phyloP scores from a whole-genome alignment of 371 early-diverging fungal genomes.

The Rhizopus arrhizus region DNA sequence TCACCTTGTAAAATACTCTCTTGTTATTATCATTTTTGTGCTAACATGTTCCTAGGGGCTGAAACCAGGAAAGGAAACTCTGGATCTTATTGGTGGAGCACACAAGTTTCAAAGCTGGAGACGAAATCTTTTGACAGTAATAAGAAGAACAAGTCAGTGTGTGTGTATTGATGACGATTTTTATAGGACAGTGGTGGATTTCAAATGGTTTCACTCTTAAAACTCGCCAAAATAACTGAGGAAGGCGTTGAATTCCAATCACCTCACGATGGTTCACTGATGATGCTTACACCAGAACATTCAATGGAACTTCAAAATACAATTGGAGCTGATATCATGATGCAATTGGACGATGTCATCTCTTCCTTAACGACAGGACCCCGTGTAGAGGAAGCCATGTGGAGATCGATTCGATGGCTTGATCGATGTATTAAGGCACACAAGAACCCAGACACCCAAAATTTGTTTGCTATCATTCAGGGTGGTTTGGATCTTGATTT shows the following conservation, averaged over 20 bases:
- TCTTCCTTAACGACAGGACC: slow-evolving; percentile 83
- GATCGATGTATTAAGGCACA: slow-evolving; percentile 90
- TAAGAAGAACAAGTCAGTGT: not conserved
- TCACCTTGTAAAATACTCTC: slow-evolving; percentile 63
- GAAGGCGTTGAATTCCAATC: slow-evolving; percentile 92
- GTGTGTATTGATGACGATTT: not conserved
- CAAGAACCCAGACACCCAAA: slow-evolving; percentile 75
- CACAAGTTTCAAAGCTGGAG: slow-evolving; percentile 92
- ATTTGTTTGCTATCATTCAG: slow-evolving; percentile 95
- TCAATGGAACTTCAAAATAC: slow-evolving; percentile 91
- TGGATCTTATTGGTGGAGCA: slow-evolving; percentile 79
- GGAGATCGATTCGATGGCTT: slow-evolving; percentile 93
- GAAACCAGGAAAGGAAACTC: slow-evolving; percentile 74
- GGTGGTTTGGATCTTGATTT: slow-evolving; percentile 85
- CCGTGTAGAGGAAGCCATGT: slow-evolving; percentile 92
- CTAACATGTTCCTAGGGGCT: slow-evolving; percentile 34
- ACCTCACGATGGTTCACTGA: slow-evolving; percentile 79
- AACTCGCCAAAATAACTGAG: slow-evolving; percentile 86
- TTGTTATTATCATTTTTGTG: not conserved
- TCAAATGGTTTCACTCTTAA: slow-evolving; percentile 92
- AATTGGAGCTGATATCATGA: slow-evolving; percentile 97
- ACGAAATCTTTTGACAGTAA: slow-evolving; percentile 81
- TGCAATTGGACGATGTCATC: slow-evolving; percentile 98
- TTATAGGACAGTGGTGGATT: slow-evolving; percentile 89
- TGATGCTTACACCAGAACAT: slow-evolving; percentile 95